phyloP scores from a whole-genome alignment of 2,329 filamentous ascomycete genomes.

The Fusarium equiseti region DNA sequence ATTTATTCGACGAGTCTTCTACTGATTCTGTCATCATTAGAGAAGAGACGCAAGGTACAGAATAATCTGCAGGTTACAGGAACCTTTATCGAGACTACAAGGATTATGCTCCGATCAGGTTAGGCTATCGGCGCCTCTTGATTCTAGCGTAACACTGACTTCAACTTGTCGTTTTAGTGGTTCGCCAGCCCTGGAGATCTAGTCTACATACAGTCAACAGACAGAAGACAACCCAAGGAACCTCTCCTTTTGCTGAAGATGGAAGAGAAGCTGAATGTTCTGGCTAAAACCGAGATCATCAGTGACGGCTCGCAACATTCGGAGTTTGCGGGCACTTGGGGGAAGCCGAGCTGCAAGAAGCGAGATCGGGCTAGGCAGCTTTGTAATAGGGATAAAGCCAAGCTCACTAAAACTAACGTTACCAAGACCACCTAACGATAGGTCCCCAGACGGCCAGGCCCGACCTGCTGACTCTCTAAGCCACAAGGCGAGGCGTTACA shows the following conservation, averaged over 20 bases:
- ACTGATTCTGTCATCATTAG: not conserved
- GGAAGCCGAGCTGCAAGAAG: constrained; percentile 24
- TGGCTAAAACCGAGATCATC: not conserved
- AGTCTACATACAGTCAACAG: not conserved
- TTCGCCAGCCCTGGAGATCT: constrained; percentile 6
- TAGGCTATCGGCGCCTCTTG: constrained; percentile 35
- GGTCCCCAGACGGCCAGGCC: not conserved
- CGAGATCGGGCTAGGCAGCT: constrained; percentile 6
- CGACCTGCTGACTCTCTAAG: constrained; percentile 22
- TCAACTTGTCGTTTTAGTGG: constrained; percentile 27
- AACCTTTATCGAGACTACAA: constrained; percentile 12
- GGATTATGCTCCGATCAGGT: constrained; percentile 20
- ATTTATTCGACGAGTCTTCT: constrained; percentile 7
- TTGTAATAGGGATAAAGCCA: constrained; percentile 29
- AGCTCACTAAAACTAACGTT: constrained; percentile 26
- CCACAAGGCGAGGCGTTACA: constrained; percentile 29
- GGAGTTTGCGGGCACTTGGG: constrained; percentile 26
- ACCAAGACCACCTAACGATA: constrained; percentile 4
- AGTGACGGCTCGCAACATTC: not conserved
- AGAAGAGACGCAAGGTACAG: constrained; percentile 4
- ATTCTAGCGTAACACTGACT: constrained; percentile 35
- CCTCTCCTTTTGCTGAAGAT: not conserved
- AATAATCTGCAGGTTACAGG: constrained; percentile 4
- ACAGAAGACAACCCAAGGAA: not conserved
- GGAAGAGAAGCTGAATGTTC: constrained; percentile 1